These are phyloP conservation scores for Ascobolus immersus DNA, from an alignment of 495 filamentous ascomycete species.

Conservation along the genomic window DNA sequence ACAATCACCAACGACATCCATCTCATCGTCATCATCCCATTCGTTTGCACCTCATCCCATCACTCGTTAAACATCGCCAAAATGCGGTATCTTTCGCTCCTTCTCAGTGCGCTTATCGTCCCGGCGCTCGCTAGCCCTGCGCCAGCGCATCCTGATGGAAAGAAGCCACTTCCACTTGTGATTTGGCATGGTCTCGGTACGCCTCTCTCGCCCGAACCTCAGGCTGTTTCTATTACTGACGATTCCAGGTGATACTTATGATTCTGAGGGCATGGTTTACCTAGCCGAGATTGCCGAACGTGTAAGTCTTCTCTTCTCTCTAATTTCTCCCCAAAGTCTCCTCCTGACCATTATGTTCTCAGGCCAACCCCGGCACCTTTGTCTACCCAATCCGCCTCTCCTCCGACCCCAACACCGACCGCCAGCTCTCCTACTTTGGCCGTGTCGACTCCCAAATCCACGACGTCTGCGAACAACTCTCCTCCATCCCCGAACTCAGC, in stretches of 20 bases:
- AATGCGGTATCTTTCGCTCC: too few species aligned
- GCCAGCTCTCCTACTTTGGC: conserved; percentile 66
- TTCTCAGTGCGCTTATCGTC: too few species aligned
- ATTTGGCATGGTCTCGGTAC: conserved; percentile 73
- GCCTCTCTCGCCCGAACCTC: not conserved
- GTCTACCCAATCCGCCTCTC: conserved; percentile 58
- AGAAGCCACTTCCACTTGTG: conserved; percentile 54
- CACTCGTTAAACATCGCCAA: too few species aligned
- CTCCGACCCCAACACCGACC: conserved; percentile 38
- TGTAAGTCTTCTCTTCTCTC: conserved; percentile 1
- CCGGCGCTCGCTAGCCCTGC: too few species aligned
- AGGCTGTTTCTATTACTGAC: not conserved
- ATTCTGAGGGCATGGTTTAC: conserved; percentile 40
- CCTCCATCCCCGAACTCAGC: conserved; percentile 45
- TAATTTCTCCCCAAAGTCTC: too few species aligned
- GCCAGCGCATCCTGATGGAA: too few species aligned
- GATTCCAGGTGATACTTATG: conserved; percentile 39
- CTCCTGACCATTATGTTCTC: not conserved
- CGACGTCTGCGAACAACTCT: conserved; percentile 56
- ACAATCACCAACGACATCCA: too few species aligned
- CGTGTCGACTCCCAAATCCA: conserved; percentile 61
- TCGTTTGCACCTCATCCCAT: too few species aligned
- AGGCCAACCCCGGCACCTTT: conserved; percentile 55
- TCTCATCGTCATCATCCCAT: too few species aligned
- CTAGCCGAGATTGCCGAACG: conserved; percentile 40